These are phyloP conservation scores for Aspergillus aculeatinus DNA, from an alignment of 2,329 filamentous ascomycete species.

Conservation along the genomic window DNA sequence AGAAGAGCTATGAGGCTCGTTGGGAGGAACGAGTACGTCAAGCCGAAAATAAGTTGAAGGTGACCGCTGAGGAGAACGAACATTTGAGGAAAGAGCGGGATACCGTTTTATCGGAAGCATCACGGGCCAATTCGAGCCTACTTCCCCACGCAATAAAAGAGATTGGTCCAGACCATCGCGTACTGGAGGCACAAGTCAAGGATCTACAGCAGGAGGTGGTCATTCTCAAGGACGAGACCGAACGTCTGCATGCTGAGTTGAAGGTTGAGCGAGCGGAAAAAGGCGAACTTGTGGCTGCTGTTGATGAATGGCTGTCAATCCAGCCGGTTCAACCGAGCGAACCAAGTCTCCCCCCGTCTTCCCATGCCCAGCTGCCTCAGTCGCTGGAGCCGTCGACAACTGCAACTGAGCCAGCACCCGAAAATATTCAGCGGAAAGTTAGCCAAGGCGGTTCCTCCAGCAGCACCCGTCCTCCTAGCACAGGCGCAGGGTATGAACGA, in stretches of 20 bases:
- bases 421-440: constrained; percentile 26
- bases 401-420: constrained; percentile 16
- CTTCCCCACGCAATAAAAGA: constrained; percentile 54
- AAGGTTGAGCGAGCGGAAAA: constrained; percentile 52
- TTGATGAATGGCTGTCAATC: constrained; percentile 48
- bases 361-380: constrained; percentile 2
- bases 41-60: constrained; percentile 69
- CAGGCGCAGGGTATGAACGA: constrained; percentile 16
- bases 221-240: constrained; percentile 69
- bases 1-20: constrained; percentile 74
- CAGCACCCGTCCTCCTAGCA: constrained; percentile 33
- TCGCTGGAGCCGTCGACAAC: constrained; percentile 11
- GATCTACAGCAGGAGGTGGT: constrained; percentile 71
- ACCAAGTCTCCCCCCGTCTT: constrained; percentile 4
- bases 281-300: constrained; percentile 48
- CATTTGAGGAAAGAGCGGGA: constrained; percentile 66
- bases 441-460: constrained; percentile 28
- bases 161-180: constrained; percentile 64
- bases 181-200: constrained; percentile 71
- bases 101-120: constrained; percentile 62
- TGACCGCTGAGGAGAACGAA: constrained; percentile 72
- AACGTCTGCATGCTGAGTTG: constrained; percentile 60
- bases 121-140: constrained; percentile 47
- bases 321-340: constrained; percentile 28
- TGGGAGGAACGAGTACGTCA: constrained; percentile 86